Percentiles rank a stretch among this genome's conserved stretches.
Evolutionary conservation across 164 flowering plant genomes (phyloP).

Genomic region (Vitis riparia): DNA sequence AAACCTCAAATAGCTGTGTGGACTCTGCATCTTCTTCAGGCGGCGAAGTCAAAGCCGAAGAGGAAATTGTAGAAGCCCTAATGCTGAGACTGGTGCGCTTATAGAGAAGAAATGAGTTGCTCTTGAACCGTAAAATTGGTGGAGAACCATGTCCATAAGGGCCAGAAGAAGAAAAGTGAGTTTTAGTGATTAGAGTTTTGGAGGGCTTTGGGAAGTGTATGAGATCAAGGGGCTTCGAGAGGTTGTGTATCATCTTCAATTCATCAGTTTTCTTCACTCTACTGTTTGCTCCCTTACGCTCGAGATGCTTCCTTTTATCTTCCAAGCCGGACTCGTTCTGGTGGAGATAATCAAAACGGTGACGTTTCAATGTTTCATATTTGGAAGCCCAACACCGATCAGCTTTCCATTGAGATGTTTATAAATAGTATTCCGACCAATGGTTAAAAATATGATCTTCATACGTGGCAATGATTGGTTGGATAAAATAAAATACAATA

Average conservation of each 20-base stretch:
- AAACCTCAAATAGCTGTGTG: conserved; percentile 47
- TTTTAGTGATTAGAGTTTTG: conserved; percentile 11
- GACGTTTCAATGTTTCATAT: too few relatives aligned
- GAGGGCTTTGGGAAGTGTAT: conserved; percentile 17
- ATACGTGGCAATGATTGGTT: too few relatives aligned
- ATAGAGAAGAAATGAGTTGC: background rate
- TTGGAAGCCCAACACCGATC: too few relatives aligned
- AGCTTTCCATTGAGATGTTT: too few relatives aligned
- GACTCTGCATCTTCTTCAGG: conserved; percentile 40
- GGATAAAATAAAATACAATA: too few relatives aligned
- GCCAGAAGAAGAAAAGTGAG: background rate
- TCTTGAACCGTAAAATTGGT: conserved; percentile 12
- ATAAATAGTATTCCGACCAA: too few relatives aligned
- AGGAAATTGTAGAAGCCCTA: conserved; percentile 15
- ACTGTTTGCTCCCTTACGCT: background rate
- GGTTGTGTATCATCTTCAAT: background rate
- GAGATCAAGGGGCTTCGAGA: conserved; percentile 2
- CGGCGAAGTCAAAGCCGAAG: conserved; percentile 19
- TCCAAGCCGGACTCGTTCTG: too few relatives aligned
- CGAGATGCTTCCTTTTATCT: background rate
- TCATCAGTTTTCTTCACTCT: background rate
- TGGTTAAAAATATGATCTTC: too few relatives aligned
- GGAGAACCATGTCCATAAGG: background rate
- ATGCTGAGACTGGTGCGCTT: conserved; percentile 6
- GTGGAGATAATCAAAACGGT: too few relatives aligned